Evolutionary conservation across 1,139 yeast genomes (phyloP).

Genomic region (Candida sanyaensis): DNA sequence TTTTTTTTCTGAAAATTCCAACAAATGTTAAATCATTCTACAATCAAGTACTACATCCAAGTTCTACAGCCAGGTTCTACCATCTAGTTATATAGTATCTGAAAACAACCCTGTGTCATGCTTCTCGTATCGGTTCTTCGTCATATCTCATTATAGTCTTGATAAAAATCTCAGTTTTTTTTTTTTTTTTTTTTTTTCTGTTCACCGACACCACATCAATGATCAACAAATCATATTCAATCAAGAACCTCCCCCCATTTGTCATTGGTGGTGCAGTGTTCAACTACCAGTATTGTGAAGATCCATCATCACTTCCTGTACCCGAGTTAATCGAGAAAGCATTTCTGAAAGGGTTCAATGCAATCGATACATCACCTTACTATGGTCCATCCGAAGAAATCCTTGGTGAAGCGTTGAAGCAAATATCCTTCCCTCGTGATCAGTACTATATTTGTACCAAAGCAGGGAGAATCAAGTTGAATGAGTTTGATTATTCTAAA

Average conservation of each 20-base stretch:
- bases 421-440: constrained; percentile 54
- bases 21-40: no score
- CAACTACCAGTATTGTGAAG: constrained; percentile 71
- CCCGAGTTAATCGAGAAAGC: constrained; percentile 59
- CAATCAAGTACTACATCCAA: no score
- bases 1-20: no score
- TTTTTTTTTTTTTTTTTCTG: no score
- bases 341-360: constrained; percentile 66
- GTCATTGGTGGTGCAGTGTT: constrained; percentile 87
- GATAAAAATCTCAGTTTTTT: no score
- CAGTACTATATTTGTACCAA: constrained; percentile 77
- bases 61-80: no score
- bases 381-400: constrained; percentile 86
- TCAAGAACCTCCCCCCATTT: constrained; percentile 54
- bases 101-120: no score
- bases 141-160: no score
- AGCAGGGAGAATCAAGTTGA: constrained; percentile 72
- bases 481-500: constrained; percentile 76
- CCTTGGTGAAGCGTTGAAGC: constrained; percentile 64
- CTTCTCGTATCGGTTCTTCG: no score
- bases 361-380: constrained; percentile 90
- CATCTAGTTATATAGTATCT: no score
- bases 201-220: no score
- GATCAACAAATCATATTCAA: constrained; percentile 21
- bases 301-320: constrained; percentile 63